Percentiles rank a stretch among this genome's conserved stretches.
Conservation (phyloP, 2,329 filamentous ascomycete species). For the Elsinoe australis region DNA sequence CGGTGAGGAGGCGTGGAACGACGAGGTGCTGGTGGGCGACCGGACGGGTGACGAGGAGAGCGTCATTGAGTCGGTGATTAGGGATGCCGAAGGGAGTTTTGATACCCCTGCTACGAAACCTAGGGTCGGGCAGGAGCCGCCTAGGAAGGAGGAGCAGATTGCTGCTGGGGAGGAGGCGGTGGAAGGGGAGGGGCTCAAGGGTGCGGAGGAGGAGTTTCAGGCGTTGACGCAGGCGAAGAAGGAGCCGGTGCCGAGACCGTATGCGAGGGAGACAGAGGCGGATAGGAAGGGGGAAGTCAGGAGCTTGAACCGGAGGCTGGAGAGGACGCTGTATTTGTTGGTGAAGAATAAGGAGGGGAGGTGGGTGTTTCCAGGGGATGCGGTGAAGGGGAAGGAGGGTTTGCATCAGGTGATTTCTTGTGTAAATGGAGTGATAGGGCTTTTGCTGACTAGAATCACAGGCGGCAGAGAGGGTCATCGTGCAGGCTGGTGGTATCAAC, state of each 20-base stretch:
- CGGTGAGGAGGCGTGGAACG: constrained; percentile 72
- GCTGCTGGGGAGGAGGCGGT: no score
- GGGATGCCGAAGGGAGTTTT: constrained; percentile 58
- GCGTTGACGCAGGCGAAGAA: constrained; percentile 14
- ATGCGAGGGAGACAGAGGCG: constrained; percentile 65
- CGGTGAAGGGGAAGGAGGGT: constrained; percentile 62
- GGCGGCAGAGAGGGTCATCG: constrained; percentile 73
- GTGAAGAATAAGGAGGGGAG: constrained; percentile 62
- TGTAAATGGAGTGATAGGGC: background rate
- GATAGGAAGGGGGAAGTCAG: constrained; percentile 65
- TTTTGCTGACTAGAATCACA: constrained; percentile 35
- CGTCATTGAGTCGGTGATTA: constrained; percentile 60
- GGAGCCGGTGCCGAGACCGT: constrained; percentile 55
- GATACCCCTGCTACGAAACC: constrained; percentile 43
- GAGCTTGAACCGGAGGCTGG: constrained; percentile 71
- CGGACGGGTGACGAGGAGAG: constrained; percentile 55
- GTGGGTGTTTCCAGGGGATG: constrained; percentile 77
- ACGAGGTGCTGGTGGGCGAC: constrained; percentile 75
- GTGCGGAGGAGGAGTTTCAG: background rate
- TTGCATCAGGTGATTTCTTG: constrained; percentile 65
- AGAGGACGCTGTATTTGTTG: constrained; percentile 78
- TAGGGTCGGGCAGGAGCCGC: constrained; percentile 31
- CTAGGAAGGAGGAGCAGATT: constrained; percentile 18
- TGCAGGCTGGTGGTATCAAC: constrained; percentile 73
- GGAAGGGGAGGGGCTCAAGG: no score